These are phyloP conservation scores for Chlorella variabilis DNA, from an alignment of 163 green algal species.

Conservation along the genomic window DNA sequence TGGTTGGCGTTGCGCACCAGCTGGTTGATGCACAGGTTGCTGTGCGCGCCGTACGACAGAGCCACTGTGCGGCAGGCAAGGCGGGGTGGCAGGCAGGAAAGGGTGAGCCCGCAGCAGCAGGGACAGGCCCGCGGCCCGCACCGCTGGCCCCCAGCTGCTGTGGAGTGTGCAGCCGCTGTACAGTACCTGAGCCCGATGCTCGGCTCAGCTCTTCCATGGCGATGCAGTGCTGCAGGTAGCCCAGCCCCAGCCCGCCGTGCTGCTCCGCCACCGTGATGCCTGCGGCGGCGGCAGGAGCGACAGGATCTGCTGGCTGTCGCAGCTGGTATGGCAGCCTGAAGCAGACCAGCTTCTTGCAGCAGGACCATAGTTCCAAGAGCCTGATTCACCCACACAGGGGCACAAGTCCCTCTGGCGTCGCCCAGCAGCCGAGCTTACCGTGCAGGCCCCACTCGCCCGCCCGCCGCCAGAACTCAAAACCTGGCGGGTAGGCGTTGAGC, in stretches of 20 bases:
- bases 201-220: slow-evolving; percentile 92
- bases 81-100: neutral
- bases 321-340: no score
- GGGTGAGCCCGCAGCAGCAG: no score
- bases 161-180: no score
- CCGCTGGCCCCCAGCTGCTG: no score
- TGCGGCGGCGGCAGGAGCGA: slow-evolving; percentile 35
- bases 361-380: no score
- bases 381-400: no score
- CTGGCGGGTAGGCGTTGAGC: slow-evolving; percentile 79
- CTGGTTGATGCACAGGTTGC: slow-evolving; percentile 95
- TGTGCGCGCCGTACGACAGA: slow-evolving; percentile 92
- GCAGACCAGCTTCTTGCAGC: no score
- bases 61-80: slow-evolving; percentile 2
- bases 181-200: slow-evolving; percentile 61
- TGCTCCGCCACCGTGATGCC: slow-evolving; percentile 81
- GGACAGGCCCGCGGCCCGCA: no score
- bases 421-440: slow-evolving; percentile 51
- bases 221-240: slow-evolving; percentile 88
- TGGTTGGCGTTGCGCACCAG: slow-evolving; percentile 81
- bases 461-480: slow-evolving; percentile 82
- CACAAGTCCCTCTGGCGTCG: no score
- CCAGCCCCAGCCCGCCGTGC: slow-evolving; percentile 86
- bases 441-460: slow-evolving; percentile 90
- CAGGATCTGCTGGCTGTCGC: neutral